These are phyloP conservation scores for Jaltomata sinuosa DNA, from an alignment of 257 asterid genomes.

Conservation along the genomic window DNA sequence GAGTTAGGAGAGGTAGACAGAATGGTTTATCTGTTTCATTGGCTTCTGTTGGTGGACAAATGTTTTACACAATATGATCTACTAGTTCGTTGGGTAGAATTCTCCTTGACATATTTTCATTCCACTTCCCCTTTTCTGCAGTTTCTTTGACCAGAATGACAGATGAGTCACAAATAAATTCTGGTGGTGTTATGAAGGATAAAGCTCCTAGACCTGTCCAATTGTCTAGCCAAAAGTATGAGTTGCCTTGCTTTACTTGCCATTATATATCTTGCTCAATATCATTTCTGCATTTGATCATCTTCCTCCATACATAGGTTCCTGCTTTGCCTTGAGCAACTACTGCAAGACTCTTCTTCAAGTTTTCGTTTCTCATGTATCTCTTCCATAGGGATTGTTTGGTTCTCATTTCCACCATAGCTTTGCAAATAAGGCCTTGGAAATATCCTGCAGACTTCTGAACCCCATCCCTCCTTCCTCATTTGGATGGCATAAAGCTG, in stretches of 20 bases:
- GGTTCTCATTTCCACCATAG: background rate
- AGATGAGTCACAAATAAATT: too few relatives aligned
- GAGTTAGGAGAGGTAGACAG: too few relatives aligned
- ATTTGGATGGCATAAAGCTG: background rate
- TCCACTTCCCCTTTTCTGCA: too few relatives aligned
- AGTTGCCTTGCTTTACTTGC: background rate
- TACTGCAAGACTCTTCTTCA: too few relatives aligned
- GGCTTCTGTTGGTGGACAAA: too few relatives aligned
- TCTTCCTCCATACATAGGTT: too few relatives aligned
- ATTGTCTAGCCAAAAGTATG: background rate
- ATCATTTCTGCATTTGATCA: background rate
- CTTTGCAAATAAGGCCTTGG: background rate
- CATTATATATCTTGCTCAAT: background rate
- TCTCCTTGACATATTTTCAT: too few relatives aligned
- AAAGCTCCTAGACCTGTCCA: background rate
- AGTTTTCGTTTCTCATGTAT: background rate
- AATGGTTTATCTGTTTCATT: too few relatives aligned
- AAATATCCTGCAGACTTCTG: background rate
- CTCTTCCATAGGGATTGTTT: background rate
- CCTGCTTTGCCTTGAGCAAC: background rate
- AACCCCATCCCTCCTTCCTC: background rate
- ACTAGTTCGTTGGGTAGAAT: too few relatives aligned
- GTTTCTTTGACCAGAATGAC: too few relatives aligned
- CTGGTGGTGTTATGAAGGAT: too few relatives aligned
- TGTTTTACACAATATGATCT: too few relatives aligned